A percentile compares a stretch with the other conserved stretches of the same genome.
These are phyloP conservation scores for Tolypocladium paradoxum DNA, from an alignment of 2,329 filamentous ascomycete genomes.

Conservation along the genomic window DNA sequence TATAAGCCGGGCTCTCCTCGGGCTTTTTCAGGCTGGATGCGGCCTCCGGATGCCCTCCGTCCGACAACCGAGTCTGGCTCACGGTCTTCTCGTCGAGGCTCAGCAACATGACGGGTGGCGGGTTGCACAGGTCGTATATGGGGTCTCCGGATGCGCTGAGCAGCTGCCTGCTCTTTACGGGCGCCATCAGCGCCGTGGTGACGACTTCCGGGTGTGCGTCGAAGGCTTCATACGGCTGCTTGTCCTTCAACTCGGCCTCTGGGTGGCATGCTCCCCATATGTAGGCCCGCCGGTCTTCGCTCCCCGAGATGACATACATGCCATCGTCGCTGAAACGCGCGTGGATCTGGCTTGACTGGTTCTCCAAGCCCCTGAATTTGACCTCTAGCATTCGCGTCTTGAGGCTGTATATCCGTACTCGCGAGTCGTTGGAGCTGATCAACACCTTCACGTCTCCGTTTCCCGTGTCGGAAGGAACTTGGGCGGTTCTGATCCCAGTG, in stretches of 20 bases:
- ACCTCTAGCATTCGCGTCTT: conserved; percentile 74
- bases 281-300: conserved; percentile 81
- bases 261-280: conserved; percentile 57
- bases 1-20: conserved; percentile 65
- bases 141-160: conserved; percentile 78
- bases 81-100: conserved; percentile 53
- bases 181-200: conserved; percentile 80
- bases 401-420: conserved; percentile 81
- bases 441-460: conserved; percentile 69
- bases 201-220: conserved; percentile 84
- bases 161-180: conserved; percentile 63
- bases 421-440: conserved; percentile 90
- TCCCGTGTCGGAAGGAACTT: conserved; percentile 32
- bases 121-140: conserved; percentile 93
- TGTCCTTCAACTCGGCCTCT: conserved; percentile 61
- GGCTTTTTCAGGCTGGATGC: conserved; percentile 30
- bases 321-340: conserved; percentile 83
- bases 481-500: conserved; percentile 76
- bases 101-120: conserved; percentile 74
- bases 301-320: conserved; percentile 80
- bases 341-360: conserved; percentile 80
- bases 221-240: conserved; percentile 76
- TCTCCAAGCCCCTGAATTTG: conserved; percentile 88
- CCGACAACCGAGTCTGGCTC: conserved; percentile 29
- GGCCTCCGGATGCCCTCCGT: conserved; percentile 22